Evolutionary conservation across 1,284 basidiomycete species (phyloP).

Genomic region (Fereydounia khargensis): DNA sequence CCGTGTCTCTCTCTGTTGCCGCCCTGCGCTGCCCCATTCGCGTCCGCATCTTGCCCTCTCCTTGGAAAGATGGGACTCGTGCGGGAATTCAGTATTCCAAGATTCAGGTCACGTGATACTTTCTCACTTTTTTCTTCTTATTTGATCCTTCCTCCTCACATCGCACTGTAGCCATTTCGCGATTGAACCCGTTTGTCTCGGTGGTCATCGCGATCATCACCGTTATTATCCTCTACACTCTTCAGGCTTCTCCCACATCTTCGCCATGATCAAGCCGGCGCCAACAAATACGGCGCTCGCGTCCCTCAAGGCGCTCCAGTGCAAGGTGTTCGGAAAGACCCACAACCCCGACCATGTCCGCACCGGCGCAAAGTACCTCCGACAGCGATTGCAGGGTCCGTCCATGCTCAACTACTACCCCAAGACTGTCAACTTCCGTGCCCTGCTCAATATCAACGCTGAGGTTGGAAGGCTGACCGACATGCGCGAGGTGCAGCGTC

Average conservation of each 20-base stretch:
- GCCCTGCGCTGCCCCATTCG: too few species aligned
- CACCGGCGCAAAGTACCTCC: conserved; percentile 47
- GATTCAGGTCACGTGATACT: conserved; percentile 3
- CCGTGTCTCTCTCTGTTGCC: too few species aligned
- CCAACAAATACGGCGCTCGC: conserved; percentile 27
- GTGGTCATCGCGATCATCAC: too few species aligned
- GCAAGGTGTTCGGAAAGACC: conserved; percentile 38
- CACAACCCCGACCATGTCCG: conserved; percentile 42
- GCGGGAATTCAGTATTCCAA: not conserved
- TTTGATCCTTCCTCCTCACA: not conserved
- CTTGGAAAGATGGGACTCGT: too few species aligned
- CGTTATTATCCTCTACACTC: not conserved
- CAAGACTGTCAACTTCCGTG: conserved; percentile 37
- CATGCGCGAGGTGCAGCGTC: conserved; percentile 34
- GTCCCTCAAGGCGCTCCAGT: conserved; percentile 38
- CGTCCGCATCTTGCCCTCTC: too few species aligned
- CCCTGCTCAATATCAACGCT: conserved; percentile 20
- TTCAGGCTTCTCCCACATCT: not conserved
- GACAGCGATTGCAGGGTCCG: conserved; percentile 42
- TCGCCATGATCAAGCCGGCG: conserved; percentile 17
- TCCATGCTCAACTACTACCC: conserved; percentile 53
- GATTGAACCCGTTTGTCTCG: too few species aligned
- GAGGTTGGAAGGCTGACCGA: conserved; percentile 22
- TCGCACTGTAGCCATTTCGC: not conserved
- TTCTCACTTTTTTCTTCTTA: conserved; percentile 1